These are phyloP conservation scores for Ogataea paraovalis DNA, from an alignment of 805 yeast species.

Conservation along the genomic window DNA sequence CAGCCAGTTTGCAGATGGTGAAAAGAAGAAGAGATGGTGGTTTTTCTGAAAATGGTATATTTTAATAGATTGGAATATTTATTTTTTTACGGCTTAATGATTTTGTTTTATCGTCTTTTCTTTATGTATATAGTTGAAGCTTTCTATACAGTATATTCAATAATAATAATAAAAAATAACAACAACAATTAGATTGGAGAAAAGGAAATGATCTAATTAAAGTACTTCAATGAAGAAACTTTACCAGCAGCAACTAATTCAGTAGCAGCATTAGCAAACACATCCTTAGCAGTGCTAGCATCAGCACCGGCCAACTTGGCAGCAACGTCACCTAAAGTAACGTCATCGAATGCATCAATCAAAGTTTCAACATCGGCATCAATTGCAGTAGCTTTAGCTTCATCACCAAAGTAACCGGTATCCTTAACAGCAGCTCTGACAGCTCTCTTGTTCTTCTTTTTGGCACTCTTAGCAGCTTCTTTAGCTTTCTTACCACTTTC, in stretches of 20 bases:
- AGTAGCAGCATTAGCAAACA: slow-evolving; percentile 52
- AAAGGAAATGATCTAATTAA: slow-evolving; percentile 1
- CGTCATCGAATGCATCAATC: slow-evolving; percentile 77
- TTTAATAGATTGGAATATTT: not conserved
- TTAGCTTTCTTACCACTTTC: slow-evolving; percentile 73
- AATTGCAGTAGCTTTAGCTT: slow-evolving; percentile 57
- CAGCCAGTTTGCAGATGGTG: not conserved
- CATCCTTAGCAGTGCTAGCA: slow-evolving; percentile 54
- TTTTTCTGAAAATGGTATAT: too few species aligned
- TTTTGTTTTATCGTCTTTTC: not conserved
- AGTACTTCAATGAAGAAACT: slow-evolving; percentile 32
- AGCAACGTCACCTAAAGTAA: slow-evolving; percentile 72
- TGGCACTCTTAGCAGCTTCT: slow-evolving; percentile 95
- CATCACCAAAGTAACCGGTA: slow-evolving; percentile 78
- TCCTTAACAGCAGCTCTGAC: slow-evolving; percentile 82
- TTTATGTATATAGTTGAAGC: not conserved
- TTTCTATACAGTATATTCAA: not conserved
- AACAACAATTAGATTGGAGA: not conserved
- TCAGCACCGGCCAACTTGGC: slow-evolving; percentile 56
- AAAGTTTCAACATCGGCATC: slow-evolving; percentile 78
- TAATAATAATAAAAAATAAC: not conserved
- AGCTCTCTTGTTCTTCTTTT: slow-evolving; percentile 69
- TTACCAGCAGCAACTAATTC: slow-evolving; percentile 52
- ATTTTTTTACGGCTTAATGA: not conserved
- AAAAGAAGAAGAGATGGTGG: not conserved